Evolutionary conservation across 2,329 filamentous ascomycete genomes (phyloP), one percentile per base, ranked within the genome.

Genomic region (Colletotrichum falcatum): DNA sequence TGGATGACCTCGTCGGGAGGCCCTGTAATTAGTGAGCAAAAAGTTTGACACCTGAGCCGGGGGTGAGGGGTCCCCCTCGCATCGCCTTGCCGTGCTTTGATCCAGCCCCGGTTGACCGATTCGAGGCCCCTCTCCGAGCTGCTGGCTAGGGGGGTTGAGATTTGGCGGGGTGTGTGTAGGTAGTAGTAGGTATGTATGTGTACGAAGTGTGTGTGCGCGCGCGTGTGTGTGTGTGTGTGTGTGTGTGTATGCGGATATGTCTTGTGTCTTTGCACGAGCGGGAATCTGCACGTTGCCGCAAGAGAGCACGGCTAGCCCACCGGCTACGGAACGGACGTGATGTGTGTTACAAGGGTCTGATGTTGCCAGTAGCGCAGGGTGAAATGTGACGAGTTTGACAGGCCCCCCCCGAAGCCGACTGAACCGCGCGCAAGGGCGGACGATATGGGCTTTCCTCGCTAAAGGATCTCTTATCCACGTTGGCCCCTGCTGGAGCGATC

Each of bases 221-320:
- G 39, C 11, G 42, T n/a, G 8, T 9, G 18, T n/a, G 18, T 8
- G 18, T 44, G 20, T 44, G 39, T 20, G 5, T 42, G 39, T 6
- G 16, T 20, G 39, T 18, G 42, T 44, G 11, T 9, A 11, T 35
- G 8, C 9, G 8, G 6, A 11, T 35, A 11, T 35, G 35, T 35
- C n/a, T n/a, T n/a, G 12, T 42, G 33, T 46, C 28, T 62, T 67
- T 64, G 70, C 63, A 65, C 48, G 58, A 61, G 66, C 71, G 66
- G 63, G 71, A 73, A 66, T 73, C 71, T 73, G 72, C 72, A 73
- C n/a, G 72, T 63, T 73, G 64, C 72, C 71, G 72, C 67, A 73
- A 73, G 58, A 66, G 71, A 73, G 68, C 58, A 73, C 66, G 46
- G 42, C 64, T 59, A 46, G 62, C 53, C 54, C 65, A 69, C 65